phyloP scores from a whole-genome alignment of 306 rosid species.

The Carpinus fangiana region DNA sequence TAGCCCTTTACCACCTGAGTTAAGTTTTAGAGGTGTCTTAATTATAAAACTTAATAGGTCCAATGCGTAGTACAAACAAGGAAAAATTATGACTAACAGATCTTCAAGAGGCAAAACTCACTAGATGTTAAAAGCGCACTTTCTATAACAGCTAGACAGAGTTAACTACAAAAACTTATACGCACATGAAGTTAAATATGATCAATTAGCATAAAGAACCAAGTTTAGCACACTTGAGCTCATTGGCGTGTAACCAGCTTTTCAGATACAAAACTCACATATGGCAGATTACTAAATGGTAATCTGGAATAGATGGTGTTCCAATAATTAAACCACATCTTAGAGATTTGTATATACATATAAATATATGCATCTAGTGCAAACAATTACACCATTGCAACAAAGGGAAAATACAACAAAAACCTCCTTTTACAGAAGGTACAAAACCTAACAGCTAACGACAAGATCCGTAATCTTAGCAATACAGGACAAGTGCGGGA shows the following conservation, averaged over 20 bases:
- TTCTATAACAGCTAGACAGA: background rate
- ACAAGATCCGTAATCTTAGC: background rate
- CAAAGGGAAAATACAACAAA: background rate
- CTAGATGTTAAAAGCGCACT: background rate
- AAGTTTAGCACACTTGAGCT: background rate
- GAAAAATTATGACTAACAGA: background rate
- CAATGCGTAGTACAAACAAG: background rate
- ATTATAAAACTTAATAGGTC: background rate
- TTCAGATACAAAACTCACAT: background rate
- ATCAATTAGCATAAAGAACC: background rate
- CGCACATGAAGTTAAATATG: background rate
- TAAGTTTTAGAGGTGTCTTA: background rate
- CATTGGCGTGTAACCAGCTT: background rate
- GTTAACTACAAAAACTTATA: background rate
- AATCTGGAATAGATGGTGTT: background rate
- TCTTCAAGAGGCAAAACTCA: background rate
- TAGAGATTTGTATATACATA: background rate
- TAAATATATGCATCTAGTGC: background rate
- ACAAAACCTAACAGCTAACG: constrained; percentile 1
- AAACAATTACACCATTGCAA: background rate
- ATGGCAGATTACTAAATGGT: background rate
- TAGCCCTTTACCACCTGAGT: background rate
- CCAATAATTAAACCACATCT: background rate
- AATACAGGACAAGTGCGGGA: background rate
- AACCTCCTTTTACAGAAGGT: background rate